phyloP scores from a whole-genome alignment of 371 early-diverging fungal species.

The Entomophthora muscae region DNA sequence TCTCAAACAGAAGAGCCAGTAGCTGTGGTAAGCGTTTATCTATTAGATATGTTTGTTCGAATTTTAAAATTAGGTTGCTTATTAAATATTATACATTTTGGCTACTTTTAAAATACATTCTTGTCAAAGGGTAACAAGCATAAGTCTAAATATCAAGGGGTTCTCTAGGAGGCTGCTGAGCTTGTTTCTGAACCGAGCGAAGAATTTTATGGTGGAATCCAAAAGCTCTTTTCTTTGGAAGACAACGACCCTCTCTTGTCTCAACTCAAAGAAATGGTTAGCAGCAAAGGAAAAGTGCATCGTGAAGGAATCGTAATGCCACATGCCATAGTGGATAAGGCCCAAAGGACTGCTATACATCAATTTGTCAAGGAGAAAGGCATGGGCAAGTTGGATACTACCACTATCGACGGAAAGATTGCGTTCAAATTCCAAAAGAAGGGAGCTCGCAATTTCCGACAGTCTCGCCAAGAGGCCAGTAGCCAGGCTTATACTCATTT shows the following conservation, averaged over 20 bases:
- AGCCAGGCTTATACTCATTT: slow-evolving; percentile 66
- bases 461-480: slow-evolving; percentile 20
- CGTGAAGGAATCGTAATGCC: background rate
- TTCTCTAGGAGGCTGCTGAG: too few species aligned
- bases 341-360: slow-evolving; percentile 29
- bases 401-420: slow-evolving; percentile 26
- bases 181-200: too few species aligned
- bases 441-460: slow-evolving; percentile 10
- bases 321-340: background rate
- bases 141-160: too few species aligned
- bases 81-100: too few species aligned
- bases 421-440: slow-evolving; percentile 15
- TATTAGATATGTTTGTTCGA: too few species aligned
- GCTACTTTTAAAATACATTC: too few species aligned
- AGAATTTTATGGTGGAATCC: background rate
- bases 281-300: background rate
- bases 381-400: slow-evolving; percentile 20
- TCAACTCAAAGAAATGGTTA: background rate
- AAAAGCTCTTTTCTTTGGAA: background rate
- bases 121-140: too few species aligned
- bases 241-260: background rate
- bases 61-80: too few species aligned
- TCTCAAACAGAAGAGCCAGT: too few species aligned
- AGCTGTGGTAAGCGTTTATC: too few species aligned
- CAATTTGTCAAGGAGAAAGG: slow-evolving; percentile 26